Percentiles rank a stretch among this genome's conserved stretches.
Evolutionary conservation across 1,284 basidiomycete species (phyloP).

Genomic region (Chalciporus piperatoides): DNA sequence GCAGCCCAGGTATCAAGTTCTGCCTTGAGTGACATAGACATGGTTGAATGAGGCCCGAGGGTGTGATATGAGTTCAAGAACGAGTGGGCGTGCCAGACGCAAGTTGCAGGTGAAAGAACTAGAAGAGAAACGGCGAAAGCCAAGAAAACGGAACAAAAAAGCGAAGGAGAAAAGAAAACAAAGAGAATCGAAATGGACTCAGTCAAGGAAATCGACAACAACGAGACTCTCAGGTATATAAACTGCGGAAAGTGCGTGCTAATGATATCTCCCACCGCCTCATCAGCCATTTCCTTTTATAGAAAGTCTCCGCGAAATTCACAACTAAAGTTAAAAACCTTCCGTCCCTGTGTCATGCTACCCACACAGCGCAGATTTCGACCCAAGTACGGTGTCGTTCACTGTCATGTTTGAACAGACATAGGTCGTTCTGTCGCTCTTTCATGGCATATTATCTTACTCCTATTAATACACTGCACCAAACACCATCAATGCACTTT

Average conservation of each 20-base stretch:
- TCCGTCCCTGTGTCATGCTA: too few species aligned
- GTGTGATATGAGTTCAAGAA: too few species aligned
- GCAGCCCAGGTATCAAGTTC: conserved; percentile 86
- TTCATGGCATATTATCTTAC: too few species aligned
- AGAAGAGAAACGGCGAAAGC: conserved; percentile 9
- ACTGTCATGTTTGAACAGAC: not conserved
- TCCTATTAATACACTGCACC: too few species aligned
- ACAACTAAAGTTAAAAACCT: too few species aligned
- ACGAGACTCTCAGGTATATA: not conserved
- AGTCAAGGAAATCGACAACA: conserved; percentile 8
- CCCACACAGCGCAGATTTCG: too few species aligned
- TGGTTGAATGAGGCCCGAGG: conserved; percentile 32
- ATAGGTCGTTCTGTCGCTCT: too few species aligned
- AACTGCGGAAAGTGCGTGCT: not conserved
- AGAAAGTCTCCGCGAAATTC: not conserved
- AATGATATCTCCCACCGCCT: not conserved
- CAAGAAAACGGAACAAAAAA: not conserved
- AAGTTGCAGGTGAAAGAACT: conserved; percentile 4
- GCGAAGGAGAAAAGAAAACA: conserved; percentile 5
- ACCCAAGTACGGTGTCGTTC: too few species aligned
- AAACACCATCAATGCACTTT: too few species aligned
- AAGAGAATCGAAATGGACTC: conserved; percentile 19
- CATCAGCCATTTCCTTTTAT: not conserved
- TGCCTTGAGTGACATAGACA: conserved; percentile 80
- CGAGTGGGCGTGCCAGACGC: conserved; percentile 27